Percentiles rank a stretch among this genome's conserved stretches.
Evolutionary conservation across 2,329 filamentous ascomycete species (phyloP).

Genomic region (Clonostachys sp.): DNA sequence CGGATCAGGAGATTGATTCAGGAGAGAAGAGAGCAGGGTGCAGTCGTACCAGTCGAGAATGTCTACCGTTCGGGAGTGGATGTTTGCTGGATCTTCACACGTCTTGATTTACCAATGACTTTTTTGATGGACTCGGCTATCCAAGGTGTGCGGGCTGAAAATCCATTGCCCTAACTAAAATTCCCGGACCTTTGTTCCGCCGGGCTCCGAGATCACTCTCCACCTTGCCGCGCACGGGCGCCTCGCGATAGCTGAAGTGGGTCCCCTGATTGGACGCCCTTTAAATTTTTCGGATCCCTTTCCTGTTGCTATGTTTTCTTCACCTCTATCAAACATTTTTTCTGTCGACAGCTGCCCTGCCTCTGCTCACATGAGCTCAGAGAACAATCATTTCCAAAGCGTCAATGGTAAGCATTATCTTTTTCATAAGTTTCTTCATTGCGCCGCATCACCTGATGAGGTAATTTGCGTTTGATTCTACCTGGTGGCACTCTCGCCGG

Average conservation of each 20-base stretch:
- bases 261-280: too few relatives aligned
- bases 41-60: slow-evolving; percentile 8
- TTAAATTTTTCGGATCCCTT: too few relatives aligned
- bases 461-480: slow-evolving; percentile 98
- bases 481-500: slow-evolving; percentile 84
- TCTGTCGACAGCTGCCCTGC: too few relatives aligned
- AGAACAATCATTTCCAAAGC: too few relatives aligned
- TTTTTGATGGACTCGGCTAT: slow-evolving; percentile 32
- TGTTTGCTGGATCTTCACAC: slow-evolving; percentile 14
- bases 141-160: slow-evolving; percentile 32
- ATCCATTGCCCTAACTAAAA: slow-evolving; percentile 35
- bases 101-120: slow-evolving; percentile 31
- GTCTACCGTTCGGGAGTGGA: slow-evolving; percentile 6
- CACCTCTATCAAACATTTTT: too few relatives aligned
- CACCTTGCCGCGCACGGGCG: too few relatives aligned
- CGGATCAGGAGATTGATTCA: slow-evolving; percentile 17
- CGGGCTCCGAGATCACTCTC: slow-evolving; percentile 5
- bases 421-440: slow-evolving; percentile 4
- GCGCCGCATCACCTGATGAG: slow-evolving; percentile 62
- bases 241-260: too few relatives aligned
- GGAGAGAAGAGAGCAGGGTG: slow-evolving; percentile 2
- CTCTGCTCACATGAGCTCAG: too few relatives aligned
- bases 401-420: slow-evolving; percentile 5
- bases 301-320: too few relatives aligned
- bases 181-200: slow-evolving; percentile 19